These are phyloP conservation scores for Plasmopara muralis DNA, from an alignment of 352 stramenopile genomes.

Conservation along the genomic window DNA sequence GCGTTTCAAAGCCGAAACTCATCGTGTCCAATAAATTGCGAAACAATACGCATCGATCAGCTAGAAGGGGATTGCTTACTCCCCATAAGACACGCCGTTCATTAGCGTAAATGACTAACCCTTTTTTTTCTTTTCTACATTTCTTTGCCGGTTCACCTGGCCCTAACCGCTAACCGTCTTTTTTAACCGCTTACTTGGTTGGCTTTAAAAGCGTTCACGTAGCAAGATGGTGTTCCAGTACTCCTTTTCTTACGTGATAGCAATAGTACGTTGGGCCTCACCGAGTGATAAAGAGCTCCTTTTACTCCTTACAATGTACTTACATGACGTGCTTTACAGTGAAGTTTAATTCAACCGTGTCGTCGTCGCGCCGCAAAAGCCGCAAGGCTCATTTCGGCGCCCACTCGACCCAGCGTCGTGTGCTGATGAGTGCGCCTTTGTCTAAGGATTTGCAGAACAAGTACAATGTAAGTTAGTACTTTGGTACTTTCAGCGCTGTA, in stretches of 20 bases:
- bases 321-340: constrained; percentile 33
- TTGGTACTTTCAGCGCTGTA: constrained; percentile 82
- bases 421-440: constrained; percentile 97
- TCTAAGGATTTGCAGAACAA: constrained; percentile 99
- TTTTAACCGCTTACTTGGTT: constrained; percentile 24
- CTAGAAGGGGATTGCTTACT: constrained; percentile 20
- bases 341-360: constrained; percentile 93
- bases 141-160: background rate
- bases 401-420: constrained; percentile 93
- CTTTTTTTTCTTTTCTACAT: background rate
- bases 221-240: constrained; percentile 30
- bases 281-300: no score
- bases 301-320: no score
- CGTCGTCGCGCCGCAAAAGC: constrained; percentile 95
- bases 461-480: constrained; percentile 96
- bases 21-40: constrained; percentile 18
- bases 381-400: constrained; percentile 99
- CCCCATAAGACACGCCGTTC: constrained; percentile 20
- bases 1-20: constrained; percentile 26
- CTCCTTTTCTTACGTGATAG: constrained; percentile 85
- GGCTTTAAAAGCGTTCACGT: constrained; percentile 10
- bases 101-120: background rate
- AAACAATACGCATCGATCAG: constrained; percentile 25
- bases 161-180: constrained; percentile 17
- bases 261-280: constrained; percentile 55